These are phyloP conservation scores for Aquilaria yunnanensis DNA, from an alignment of 345 rosid genomes.

Conservation along the genomic window DNA sequence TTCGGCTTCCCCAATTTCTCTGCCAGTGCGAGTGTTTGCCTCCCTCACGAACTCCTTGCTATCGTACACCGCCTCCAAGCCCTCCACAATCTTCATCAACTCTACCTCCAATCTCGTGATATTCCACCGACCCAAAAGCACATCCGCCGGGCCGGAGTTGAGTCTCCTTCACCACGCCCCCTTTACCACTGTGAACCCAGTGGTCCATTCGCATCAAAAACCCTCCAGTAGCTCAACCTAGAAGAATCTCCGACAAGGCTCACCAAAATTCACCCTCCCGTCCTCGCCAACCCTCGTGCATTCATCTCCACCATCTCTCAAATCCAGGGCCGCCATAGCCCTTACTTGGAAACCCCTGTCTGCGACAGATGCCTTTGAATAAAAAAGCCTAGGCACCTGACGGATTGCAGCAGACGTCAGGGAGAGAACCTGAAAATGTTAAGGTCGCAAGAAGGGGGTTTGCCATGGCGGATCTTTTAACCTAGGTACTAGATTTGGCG, in stretches of 20 bases:
- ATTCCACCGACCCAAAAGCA: constrained; percentile 37
- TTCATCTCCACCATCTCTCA: constrained; percentile 52
- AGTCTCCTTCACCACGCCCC: constrained; percentile 59
- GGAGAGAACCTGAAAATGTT: constrained; percentile 52
- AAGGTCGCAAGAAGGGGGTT: constrained; percentile 47
- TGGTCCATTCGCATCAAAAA: constrained; percentile 69
- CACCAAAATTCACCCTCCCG: constrained; percentile 43
- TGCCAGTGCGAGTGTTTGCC: too few relatives aligned
- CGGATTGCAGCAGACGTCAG: constrained; percentile 29
- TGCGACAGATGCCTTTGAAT: constrained; percentile 27
- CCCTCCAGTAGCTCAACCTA: constrained; percentile 33
- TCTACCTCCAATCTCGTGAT: too few relatives aligned
- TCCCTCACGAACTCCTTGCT: too few relatives aligned
- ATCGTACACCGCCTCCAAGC: too few relatives aligned
- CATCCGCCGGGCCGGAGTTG: constrained; percentile 87
- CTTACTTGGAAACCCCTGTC: constrained; percentile 46
- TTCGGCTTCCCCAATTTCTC: too few relatives aligned
- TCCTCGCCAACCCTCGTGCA: constrained; percentile 65
- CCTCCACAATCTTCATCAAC: too few relatives aligned
- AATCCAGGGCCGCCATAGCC: constrained; percentile 51
- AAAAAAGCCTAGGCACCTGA: constrained; percentile 21
- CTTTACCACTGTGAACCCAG: constrained; percentile 62
- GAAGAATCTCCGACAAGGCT: constrained; percentile 25
- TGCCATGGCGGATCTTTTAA: not conserved
- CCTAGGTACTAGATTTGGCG: too few relatives aligned